phyloP scores from a whole-genome alignment of 1,284 basidiomycete genomes.

The Pseudozyma hubeiensis region DNA sequence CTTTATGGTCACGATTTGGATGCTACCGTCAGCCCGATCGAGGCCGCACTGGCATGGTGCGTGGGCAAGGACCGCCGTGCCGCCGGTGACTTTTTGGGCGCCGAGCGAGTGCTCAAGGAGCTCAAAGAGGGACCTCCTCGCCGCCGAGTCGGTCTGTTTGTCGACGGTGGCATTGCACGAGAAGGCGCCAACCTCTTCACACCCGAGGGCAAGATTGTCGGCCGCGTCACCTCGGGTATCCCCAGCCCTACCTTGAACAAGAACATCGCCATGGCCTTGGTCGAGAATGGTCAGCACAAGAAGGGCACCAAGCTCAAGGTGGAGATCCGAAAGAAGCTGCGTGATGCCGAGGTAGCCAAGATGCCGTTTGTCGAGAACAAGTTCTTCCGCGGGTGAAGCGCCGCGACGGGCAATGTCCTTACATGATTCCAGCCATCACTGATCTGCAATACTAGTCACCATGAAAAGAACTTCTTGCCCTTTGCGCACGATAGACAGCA shows the following conservation, averaged over 20 bases:
- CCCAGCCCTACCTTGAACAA: conserved; percentile 89
- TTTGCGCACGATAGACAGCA: too few relatives aligned
- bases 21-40: conserved; percentile 85
- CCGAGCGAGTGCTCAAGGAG: conserved; percentile 80
- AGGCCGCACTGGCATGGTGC: conserved; percentile 88
- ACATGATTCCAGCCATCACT: too few relatives aligned
- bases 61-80: conserved; percentile 88
- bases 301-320: conserved; percentile 85
- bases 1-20: conserved; percentile 94
- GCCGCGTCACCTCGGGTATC: conserved; percentile 90
- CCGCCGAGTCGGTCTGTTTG: conserved; percentile 83
- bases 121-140: conserved; percentile 80
- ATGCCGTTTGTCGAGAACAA: conserved; percentile 80
- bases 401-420: background rate
- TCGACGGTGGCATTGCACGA: conserved; percentile 85
- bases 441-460: too few relatives aligned
- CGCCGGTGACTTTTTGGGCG: conserved; percentile 80
- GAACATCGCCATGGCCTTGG: conserved; percentile 97
- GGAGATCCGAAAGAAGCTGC: conserved; percentile 80
- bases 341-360: conserved; percentile 77
- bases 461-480: too few relatives aligned
- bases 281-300: conserved; percentile 83
- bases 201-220: conserved; percentile 72
- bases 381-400: conserved; percentile 61
- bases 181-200: conserved; percentile 84